Conservation (phyloP, 2,329 filamentous ascomycete genomes). For the Pseudogymnoascus sp. region DNA sequence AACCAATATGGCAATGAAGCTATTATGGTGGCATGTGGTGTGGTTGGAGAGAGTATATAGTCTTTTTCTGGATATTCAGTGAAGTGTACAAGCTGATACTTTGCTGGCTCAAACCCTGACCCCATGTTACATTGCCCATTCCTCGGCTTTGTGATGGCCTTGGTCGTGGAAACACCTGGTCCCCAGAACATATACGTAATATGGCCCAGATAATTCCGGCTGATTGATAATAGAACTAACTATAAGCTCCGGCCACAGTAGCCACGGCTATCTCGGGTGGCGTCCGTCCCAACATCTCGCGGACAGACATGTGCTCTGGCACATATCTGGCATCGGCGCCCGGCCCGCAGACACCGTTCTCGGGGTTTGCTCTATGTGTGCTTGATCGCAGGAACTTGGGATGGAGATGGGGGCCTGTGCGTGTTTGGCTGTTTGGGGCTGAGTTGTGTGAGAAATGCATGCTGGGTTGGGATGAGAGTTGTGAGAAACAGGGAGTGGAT, state of each 20-base stretch:
- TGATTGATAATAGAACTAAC: not conserved
- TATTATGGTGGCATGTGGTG: not conserved
- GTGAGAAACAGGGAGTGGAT: not conserved
- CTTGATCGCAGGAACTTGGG: not conserved
- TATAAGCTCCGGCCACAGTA: not conserved
- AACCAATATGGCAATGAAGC: not conserved
- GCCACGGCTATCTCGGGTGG: not conserved
- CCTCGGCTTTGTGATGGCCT: too few relatives aligned
- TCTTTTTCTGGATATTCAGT: not conserved
- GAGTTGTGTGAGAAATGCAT: not conserved
- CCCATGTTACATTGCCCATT: too few relatives aligned
- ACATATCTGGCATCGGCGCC: not conserved
- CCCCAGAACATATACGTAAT: too few relatives aligned
- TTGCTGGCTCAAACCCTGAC: too few relatives aligned
- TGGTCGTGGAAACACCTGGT: too few relatives aligned
- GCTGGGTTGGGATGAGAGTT: not conserved
- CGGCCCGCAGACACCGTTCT: not conserved
- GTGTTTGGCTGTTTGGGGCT: not conserved
- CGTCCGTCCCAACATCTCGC: not conserved
- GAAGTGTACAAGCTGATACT: too few relatives aligned
- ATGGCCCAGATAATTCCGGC: too few relatives aligned
- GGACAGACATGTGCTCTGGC: not conserved
- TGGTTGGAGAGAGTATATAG: not conserved
- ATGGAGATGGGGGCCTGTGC: not conserved
- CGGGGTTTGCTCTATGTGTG: not conserved